Evolutionary conservation across 164 flowering plant genomes (phyloP).

Genomic region (Vitis rotundifolia): DNA sequence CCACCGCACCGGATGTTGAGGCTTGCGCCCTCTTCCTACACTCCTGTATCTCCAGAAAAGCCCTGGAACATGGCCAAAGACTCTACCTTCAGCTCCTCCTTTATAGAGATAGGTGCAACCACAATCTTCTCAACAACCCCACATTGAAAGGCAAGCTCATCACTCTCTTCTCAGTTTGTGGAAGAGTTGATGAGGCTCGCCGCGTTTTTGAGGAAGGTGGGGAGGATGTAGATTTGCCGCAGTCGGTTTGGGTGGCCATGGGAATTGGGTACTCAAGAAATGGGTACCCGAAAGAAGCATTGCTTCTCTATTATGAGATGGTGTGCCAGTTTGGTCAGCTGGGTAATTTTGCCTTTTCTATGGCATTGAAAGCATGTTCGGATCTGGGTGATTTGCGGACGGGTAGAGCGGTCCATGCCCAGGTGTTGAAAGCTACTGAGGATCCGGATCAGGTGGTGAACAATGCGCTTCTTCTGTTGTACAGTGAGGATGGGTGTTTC

Average conservation of each 20-base stretch:
- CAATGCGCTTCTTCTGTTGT: conserved; percentile 39
- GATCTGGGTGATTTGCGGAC: conserved; percentile 16
- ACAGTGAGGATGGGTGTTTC: conserved; percentile 26
- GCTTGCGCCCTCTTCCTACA: conserved; percentile 33
- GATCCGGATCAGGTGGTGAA: conserved; percentile 42
- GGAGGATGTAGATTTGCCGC: conserved; percentile 7
- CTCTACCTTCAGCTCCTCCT: conserved; percentile 34
- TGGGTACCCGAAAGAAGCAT: conserved; percentile 24
- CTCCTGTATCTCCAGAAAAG: conserved; percentile 32
- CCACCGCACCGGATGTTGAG: conserved; percentile 6
- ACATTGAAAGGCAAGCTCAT: conserved; percentile 34
- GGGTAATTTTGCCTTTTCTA: conserved; percentile 37
- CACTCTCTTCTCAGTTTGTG: conserved; percentile 42
- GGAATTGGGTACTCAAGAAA: conserved; percentile 39
- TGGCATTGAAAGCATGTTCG: conserved; percentile 36
- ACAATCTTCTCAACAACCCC: conserved; percentile 21
- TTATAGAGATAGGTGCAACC: neutral
- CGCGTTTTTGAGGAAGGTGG: conserved; percentile 28
- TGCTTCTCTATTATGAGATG: conserved; percentile 32
- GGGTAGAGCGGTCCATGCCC: conserved; percentile 42
- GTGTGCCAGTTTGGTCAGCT: conserved; percentile 18
- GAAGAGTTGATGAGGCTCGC: conserved; percentile 36
- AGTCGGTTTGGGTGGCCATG: conserved; percentile 42
- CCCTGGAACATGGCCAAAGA: conserved; percentile 31
- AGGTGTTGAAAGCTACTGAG: conserved; percentile 30